A percentile compares a stretch with the other conserved stretches of the same genome.
These are phyloP conservation scores for Diaporthe ampelina DNA, from an alignment of 2,329 filamentous ascomycete species.

Conservation along the genomic window DNA sequence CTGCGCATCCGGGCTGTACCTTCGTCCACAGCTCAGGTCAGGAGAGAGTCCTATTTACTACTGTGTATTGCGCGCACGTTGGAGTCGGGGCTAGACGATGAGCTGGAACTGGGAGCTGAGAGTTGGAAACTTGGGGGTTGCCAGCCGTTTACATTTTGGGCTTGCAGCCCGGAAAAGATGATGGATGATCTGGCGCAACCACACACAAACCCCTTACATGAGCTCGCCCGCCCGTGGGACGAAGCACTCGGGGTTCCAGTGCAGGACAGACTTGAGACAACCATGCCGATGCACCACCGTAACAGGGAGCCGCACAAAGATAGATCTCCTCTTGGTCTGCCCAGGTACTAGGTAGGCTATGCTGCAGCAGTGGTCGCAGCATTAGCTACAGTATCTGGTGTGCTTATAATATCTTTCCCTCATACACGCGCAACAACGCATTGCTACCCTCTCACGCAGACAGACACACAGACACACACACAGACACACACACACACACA, in stretches of 20 bases:
- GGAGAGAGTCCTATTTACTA: background rate
- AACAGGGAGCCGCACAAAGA: constrained; percentile 22
- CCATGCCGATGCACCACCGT: constrained; percentile 29
- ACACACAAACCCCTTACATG: constrained; percentile 21
- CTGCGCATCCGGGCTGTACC: constrained; percentile 16
- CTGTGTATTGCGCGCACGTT: background rate
- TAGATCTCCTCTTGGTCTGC: background rate
- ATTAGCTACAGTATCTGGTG: background rate
- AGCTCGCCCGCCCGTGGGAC: constrained; percentile 11
- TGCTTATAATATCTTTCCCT: constrained; percentile 19
- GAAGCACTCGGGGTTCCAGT: constrained; percentile 31
- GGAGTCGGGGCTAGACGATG: constrained; percentile 4
- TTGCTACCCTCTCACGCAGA: constrained; percentile 26
- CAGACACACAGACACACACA: background rate
- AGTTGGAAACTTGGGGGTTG: constrained; percentile 11
- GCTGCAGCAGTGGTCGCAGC: too few relatives aligned
- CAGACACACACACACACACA: background rate
- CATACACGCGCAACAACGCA: background rate
- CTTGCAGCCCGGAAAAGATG: background rate
- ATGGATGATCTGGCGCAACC: constrained; percentile 24
- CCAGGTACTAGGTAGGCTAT: background rate
- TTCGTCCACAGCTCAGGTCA: background rate
- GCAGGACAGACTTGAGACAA: constrained; percentile 34
- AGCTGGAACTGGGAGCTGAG: constrained; percentile 14
- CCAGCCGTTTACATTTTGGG: constrained; percentile 6